phyloP scores from a whole-genome alignment of 1,284 basidiomycete genomes.

The Tausonia pullulans region DNA sequence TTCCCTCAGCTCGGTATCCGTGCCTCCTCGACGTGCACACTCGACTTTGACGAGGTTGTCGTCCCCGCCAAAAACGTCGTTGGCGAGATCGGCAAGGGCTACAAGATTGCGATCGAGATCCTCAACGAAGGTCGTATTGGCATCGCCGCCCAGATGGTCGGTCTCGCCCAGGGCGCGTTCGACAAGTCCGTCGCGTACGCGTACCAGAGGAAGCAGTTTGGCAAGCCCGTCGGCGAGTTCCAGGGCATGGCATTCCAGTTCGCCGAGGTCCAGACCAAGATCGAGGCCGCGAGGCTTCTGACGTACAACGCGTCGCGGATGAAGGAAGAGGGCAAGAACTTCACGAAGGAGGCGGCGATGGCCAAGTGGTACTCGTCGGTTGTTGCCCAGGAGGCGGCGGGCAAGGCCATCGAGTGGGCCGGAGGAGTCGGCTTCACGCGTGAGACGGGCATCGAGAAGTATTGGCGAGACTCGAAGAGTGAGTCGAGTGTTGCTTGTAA shows the following conservation, averaged over 20 bases:
- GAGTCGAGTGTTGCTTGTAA: too few species aligned
- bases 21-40: slow-evolving; percentile 91
- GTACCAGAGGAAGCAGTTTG: slow-evolving; percentile 87
- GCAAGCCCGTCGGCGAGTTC: slow-evolving; percentile 63
- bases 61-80: slow-evolving; percentile 89
- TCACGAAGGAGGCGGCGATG: slow-evolving; percentile 36
- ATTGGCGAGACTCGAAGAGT: slow-evolving; percentile 84
- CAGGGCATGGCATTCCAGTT: slow-evolving; percentile 96
- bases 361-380: slow-evolving; percentile 75
- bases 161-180: slow-evolving; percentile 93
- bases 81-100: slow-evolving; percentile 73
- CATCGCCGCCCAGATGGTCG: slow-evolving; percentile 94
- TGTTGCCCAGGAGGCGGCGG: slow-evolving; percentile 78
- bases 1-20: slow-evolving; percentile 64
- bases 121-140: slow-evolving; percentile 96
- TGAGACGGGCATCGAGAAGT: slow-evolving; percentile 43
- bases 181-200: slow-evolving; percentile 87
- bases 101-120: slow-evolving; percentile 98
- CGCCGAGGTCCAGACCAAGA: slow-evolving; percentile 57
- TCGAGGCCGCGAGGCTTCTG: slow-evolving; percentile 82
- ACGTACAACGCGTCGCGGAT: slow-evolving; percentile 93
- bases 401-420: slow-evolving; percentile 90
- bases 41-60: slow-evolving; percentile 91
- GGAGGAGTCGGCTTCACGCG: slow-evolving; percentile 92
- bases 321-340: slow-evolving; percentile 39